A percentile compares a stretch with the other conserved stretches of the same genome.
phyloP scores from a whole-genome alignment of 1,284 basidiomycete species.

The Athelia psychrophila region DNA sequence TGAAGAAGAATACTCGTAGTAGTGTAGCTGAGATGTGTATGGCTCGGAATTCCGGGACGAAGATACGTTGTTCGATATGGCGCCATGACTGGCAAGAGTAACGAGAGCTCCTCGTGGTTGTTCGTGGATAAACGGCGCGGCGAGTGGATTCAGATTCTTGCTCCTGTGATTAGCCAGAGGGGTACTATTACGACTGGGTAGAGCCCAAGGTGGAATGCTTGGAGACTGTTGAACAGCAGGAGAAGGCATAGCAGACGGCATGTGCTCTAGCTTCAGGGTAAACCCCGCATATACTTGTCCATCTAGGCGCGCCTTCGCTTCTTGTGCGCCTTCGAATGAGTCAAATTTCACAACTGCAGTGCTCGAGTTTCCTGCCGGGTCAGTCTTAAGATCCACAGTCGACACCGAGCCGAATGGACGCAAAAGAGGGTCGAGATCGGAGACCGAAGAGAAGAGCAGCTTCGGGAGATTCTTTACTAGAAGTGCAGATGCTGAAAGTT shows the following conservation, averaged over 20 bases:
- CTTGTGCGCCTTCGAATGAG: conserved; percentile 48
- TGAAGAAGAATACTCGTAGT: not conserved
- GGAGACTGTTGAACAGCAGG: not conserved
- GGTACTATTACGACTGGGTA: not conserved
- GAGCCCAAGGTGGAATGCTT: not conserved
- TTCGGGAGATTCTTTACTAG: conserved; percentile 65
- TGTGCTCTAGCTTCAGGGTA: conserved; percentile 33
- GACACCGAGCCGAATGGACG: conserved; percentile 69
- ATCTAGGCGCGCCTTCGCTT: conserved; percentile 57
- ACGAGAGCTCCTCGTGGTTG: no score
- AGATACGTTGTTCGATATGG: not conserved
- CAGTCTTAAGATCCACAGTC: conserved; percentile 40
- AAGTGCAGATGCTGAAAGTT: conserved; percentile 31
- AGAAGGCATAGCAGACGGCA: not conserved
- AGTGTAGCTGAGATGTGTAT: not conserved
- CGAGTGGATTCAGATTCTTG: conserved; percentile 1
- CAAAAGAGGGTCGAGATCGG: conserved; percentile 69
- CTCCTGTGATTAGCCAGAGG: not conserved
- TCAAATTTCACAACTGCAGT: conserved; percentile 58
- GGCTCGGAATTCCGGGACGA: not conserved
- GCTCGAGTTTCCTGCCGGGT: conserved; percentile 34
- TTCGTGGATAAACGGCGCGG: not conserved
- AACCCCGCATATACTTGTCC: conserved; percentile 58
- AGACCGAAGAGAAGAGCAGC: conserved; percentile 60
- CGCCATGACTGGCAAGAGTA: not conserved